Evolutionary conservation across 2,329 filamentous ascomycete species (phyloP).

Genomic region (Epichloe scottii): DNA sequence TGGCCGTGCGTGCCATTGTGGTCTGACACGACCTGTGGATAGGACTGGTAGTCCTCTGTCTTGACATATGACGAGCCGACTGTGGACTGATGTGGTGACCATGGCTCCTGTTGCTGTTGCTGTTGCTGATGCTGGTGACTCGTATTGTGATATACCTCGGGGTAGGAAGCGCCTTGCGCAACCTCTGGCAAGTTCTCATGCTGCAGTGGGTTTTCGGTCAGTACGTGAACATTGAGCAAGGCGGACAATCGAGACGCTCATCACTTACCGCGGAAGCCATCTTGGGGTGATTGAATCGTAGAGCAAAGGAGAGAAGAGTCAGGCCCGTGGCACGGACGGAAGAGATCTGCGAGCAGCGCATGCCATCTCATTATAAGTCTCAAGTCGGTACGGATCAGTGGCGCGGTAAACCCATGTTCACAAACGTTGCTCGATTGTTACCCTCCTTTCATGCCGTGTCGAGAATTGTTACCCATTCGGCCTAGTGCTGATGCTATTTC

Average conservation of each 20-base stretch:
- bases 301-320: neutral
- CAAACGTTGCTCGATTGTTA: neutral
- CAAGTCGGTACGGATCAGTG: too few relatives aligned
- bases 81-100: neutral
- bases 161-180: neutral
- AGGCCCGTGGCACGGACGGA: neutral
- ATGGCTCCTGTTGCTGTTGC: neutral
- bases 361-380: neutral
- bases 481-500: neutral
- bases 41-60: neutral
- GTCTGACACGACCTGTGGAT: neutral
- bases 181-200: conserved; percentile 1
- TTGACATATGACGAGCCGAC: neutral
- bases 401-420: neutral
- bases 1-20: neutral
- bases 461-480: neutral
- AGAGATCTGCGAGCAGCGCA: neutral
- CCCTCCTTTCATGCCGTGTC: neutral
- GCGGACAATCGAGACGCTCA: neutral
- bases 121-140: neutral
- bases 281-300: neutral
- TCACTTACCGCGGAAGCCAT: neutral
- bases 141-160: neutral
- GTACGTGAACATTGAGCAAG: neutral
- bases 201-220: neutral